Percentiles rank a stretch among this genome's conserved stretches.
These are phyloP conservation scores for Colletotrichum paranaense DNA, from an alignment of 2,329 filamentous ascomycete genomes.

Conservation along the genomic window DNA sequence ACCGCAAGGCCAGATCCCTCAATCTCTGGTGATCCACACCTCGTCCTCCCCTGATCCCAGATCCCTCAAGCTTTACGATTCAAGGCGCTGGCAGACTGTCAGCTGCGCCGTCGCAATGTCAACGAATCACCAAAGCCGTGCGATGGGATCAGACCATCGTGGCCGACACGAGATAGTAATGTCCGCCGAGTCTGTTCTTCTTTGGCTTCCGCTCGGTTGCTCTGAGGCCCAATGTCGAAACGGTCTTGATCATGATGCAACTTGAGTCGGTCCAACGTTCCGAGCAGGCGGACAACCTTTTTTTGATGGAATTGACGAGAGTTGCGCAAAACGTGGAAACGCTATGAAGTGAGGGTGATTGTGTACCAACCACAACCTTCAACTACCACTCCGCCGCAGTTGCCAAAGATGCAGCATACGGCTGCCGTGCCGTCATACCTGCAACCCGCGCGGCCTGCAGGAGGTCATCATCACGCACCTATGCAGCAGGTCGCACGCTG, in stretches of 20 bases:
- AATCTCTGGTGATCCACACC: conserved; percentile 28
- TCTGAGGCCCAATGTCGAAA: conserved; percentile 3
- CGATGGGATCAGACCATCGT: conserved; percentile 32
- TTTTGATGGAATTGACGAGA: background rate
- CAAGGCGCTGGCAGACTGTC: conserved; percentile 13
- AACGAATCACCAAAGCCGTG: conserved; percentile 26
- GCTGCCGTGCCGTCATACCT: conserved; percentile 23
- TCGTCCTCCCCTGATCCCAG: conserved; percentile 27
- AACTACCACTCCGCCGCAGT: background rate
- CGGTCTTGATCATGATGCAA: background rate
- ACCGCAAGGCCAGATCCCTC: conserved; percentile 4
- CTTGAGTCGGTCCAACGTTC: conserved; percentile 5
- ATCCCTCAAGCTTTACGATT: conserved; percentile 28
- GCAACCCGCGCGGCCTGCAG: conserved; percentile 26
- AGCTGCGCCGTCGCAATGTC: conserved; percentile 7
- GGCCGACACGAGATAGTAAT: conserved; percentile 14
- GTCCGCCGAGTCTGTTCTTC: conserved; percentile 13
- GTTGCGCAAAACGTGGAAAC: background rate
- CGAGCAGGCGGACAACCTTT: conserved; percentile 2
- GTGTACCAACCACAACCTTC: background rate
- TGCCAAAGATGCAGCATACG: background rate
- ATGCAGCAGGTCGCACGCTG: conserved; percentile 3
- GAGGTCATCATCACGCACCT: conserved; percentile 28
- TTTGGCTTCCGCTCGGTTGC: background rate
- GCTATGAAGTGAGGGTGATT: background rate